Evolutionary conservation across 805 yeast species (phyloP), one percentile per base, ranked within the genome.

Genomic region (Ogataea thermomethanolica): DNA sequence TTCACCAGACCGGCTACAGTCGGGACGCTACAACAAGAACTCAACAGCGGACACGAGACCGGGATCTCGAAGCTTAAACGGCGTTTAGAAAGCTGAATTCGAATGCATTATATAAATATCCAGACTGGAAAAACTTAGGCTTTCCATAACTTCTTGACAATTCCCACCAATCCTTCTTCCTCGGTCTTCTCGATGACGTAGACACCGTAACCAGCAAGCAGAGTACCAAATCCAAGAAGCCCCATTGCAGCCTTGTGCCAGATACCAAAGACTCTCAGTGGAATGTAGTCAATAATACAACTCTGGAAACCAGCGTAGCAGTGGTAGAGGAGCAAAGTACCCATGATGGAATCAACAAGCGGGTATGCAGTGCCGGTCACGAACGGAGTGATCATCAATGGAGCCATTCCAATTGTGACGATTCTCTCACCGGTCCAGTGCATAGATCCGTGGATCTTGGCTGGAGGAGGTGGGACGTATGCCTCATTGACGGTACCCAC

Each of bases 211-310:
- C 79, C 75, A 12, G 81, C 78, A 29, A 83, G 63, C 20, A 74
- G 71, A 17, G 86, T 71, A 33, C 93, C 91, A 20, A 79, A 59
- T 27, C 79, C 69, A 56, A 85, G 69, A 34, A 79, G 55, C 50
- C 73, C 71, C 74, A 76, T 75, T 41, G 86, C 84, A 44, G 60
- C 61, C 43, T 67, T 70, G 64, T 83, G 86, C 73, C 75, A 72
- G 25, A 69, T 49, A 11, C 90, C 89, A 54, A 74, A 85, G 25
- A 79, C 85, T 67, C 91, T 76, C 57, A 67, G 67, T 37, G 91
- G 93, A 39, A 85, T 80, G 65, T 84, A 83, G 62, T 85, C 93
- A 41, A 75, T 74, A 52, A 85, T 84, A 70, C 93, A 83, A 30
- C 86, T 71, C 55, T 78, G 80, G 69, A 84, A 79, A 3, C 93